These are phyloP conservation scores for Skeletonema tropicum DNA, from an alignment of 108 stramenopile species.

Conservation along the genomic window DNA sequence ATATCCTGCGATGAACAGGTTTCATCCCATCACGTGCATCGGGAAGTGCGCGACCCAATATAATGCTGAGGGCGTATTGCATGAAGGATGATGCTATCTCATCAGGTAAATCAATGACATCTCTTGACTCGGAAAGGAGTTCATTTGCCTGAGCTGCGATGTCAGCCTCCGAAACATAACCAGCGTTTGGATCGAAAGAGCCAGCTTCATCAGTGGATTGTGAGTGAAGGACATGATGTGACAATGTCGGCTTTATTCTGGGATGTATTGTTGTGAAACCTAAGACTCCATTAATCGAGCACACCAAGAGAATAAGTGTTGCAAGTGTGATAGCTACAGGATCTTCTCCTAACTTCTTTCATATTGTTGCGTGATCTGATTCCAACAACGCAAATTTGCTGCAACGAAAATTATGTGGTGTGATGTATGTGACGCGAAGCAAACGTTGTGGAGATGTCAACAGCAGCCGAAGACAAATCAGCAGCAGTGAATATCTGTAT, in stretches of 20 bases:
- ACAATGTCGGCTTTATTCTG: background rate
- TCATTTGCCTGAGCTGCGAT: slow-evolving; percentile 46
- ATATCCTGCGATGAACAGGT: slow-evolving; percentile 95
- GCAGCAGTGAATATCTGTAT: too few relatives aligned
- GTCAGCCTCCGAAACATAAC: slow-evolving; percentile 34
- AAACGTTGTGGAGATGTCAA: too few relatives aligned
- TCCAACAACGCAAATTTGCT: too few relatives aligned
- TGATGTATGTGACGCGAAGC: too few relatives aligned
- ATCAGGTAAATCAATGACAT: slow-evolving; percentile 64
- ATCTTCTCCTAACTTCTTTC: background rate
- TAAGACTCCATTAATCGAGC: background rate
- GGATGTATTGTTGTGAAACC: slow-evolving; percentile 6
- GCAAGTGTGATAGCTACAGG: background rate
- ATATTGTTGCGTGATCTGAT: background rate
- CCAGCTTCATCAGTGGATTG: slow-evolving; percentile 33
- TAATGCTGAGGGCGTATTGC: slow-evolving; percentile 94
- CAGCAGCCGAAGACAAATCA: too few relatives aligned
- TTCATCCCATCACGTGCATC: slow-evolving; percentile 97
- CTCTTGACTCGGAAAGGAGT: slow-evolving; percentile 13
- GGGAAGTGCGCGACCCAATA: slow-evolving; percentile 94
- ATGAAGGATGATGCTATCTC: slow-evolving; percentile 84
- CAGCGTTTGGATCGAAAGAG: slow-evolving; percentile 27
- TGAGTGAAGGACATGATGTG: background rate
- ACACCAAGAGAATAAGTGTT: background rate
- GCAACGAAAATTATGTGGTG: too few relatives aligned